Percentiles rank a stretch among this genome's conserved stretches.
phyloP scores from a whole-genome alignment of 2,329 filamentous ascomycete genomes.

The Penicillium sp. region DNA sequence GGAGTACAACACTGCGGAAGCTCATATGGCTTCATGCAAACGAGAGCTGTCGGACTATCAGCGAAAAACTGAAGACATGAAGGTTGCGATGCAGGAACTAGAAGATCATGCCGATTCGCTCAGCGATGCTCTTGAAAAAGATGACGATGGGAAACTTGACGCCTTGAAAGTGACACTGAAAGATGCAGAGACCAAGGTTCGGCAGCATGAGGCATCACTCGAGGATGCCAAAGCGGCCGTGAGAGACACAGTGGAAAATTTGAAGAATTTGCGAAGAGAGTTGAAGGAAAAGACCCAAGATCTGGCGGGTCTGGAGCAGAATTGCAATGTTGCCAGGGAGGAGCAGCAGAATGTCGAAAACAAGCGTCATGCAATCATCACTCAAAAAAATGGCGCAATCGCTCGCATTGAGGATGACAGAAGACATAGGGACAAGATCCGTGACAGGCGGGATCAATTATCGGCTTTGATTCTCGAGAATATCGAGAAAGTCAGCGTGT shows the following conservation, averaged over 20 bases:
- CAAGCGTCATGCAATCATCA: conserved; percentile 56
- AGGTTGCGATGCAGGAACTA: conserved; percentile 59
- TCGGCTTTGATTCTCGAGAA: conserved; percentile 55
- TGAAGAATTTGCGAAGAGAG: conserved; percentile 41
- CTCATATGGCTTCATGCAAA: conserved; percentile 53
- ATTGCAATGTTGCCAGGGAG: conserved; percentile 57
- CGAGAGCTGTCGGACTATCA: conserved; percentile 54
- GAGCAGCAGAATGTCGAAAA: conserved; percentile 55
- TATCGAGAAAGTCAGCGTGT: conserved; percentile 54
- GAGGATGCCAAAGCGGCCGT: conserved; percentile 52
- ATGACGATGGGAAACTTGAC: conserved; percentile 67
- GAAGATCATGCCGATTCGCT: conserved; percentile 66
- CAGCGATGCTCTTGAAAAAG: conserved; percentile 63
- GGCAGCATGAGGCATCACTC: conserved; percentile 47
- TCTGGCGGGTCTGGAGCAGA: conserved; percentile 40
- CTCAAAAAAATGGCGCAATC: conserved; percentile 64
- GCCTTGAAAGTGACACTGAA: conserved; percentile 60
- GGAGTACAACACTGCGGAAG: conserved; percentile 51
- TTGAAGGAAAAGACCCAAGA: conserved; percentile 35
- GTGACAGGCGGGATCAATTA: conserved; percentile 53
- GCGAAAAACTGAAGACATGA: conserved; percentile 51
- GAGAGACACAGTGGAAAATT: conserved; percentile 42
- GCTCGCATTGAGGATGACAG: conserved; percentile 54
- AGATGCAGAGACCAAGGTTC: conserved; percentile 55
- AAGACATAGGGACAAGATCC: conserved; percentile 48